Base-by-base conservation (phyloP, 768 basidiomycete species). In the Leccinum sublutescens region DNA sequence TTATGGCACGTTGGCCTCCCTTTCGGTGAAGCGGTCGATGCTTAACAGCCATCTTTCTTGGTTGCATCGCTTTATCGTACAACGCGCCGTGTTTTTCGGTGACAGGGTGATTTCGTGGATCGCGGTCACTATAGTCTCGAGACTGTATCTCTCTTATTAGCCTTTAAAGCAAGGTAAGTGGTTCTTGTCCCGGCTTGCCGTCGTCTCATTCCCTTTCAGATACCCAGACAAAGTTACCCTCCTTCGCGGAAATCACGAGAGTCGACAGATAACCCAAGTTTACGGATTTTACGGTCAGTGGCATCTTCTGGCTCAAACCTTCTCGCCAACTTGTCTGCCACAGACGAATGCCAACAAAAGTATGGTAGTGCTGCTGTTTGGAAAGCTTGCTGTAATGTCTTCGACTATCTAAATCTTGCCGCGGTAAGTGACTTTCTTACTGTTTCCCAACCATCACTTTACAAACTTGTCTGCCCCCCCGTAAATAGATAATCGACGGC, bases 291-390 rank as follows among this genome's bases (percentile, higher is more conserved):
- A 97, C 70, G 95, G 95, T 95, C 9, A 15, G 59, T 36, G 9
- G 45, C 29, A 12, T 38, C 52, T 6, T n/a, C 5, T 10, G 31
- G 17, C n/a, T 38, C 15, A 1, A 38, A 25, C 19, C 21, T 25
- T 19, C 19, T 8, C 10, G 2, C 40, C 23, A 31, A 47, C 50
- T 48, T 11, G 60, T 19, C 45, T 53, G 19, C 17, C 25, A 34
- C 62, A 92, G 95, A 97, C 70, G 96, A 98, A 75, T 98, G 96
- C 68, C 95, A 97, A 74, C 93, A 94, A 75, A 98, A 98, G 74
- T 98, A 98, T 72, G 96, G 96, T 40, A 93, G 88, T 61, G 86
- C 96, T 5, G 85, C 89, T 2, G 94, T 98, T 23, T 98, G 96
- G 96, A 96, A 95, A 74, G 91, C 93, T 19, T 98, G 96, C 68